Evolutionary conservation across 164 flowering plant genomes (phyloP).

Genomic region (Protea cynaroides): DNA sequence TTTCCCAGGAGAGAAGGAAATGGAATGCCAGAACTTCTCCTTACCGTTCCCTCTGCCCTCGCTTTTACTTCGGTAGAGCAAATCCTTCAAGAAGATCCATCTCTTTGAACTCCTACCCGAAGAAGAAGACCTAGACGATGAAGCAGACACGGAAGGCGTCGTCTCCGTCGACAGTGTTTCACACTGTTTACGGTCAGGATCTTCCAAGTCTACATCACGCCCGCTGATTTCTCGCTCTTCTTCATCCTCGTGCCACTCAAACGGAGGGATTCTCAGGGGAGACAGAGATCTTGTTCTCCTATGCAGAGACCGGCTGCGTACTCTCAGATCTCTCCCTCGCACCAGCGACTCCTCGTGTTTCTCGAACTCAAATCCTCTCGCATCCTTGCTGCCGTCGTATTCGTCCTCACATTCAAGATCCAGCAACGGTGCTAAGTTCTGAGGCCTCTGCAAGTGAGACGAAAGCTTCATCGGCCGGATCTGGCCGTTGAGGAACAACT

Average conservation of each 20-base stretch:
- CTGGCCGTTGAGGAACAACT: conserved; percentile 70
- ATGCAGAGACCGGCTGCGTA: conserved; percentile 39
- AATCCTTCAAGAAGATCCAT: conserved; percentile 37
- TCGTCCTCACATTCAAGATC: conserved; percentile 44
- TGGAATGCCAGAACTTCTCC: conserved; percentile 30
- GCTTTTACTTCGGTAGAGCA: conserved; percentile 44
- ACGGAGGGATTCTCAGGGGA: conserved; percentile 30
- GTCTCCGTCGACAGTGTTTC: conserved; percentile 19
- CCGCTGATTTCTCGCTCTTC: conserved; percentile 10
- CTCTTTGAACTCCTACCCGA: conserved; percentile 34
- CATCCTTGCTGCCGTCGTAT: conserved; percentile 17
- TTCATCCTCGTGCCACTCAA: conserved; percentile 22
- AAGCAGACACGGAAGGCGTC: conserved; percentile 35
- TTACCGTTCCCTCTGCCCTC: conserved; percentile 41
- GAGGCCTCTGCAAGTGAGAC: conserved; percentile 53
- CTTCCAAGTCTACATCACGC: conserved; percentile 8
- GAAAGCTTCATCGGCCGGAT: conserved; percentile 74
- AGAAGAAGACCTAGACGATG: conserved; percentile 38
- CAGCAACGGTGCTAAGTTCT: conserved; percentile 38
- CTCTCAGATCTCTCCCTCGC: conserved; percentile 52
- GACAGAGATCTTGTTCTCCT: conserved; percentile 60
- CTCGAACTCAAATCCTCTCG: conserved; percentile 6
- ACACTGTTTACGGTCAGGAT: conserved; percentile 9
- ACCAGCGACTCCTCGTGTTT: conserved; percentile 4
- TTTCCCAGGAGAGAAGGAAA: conserved; percentile 22